Evolutionary conservation across 306 rosid genomes (phyloP).

Genomic region (Cicer chorassanicum): DNA sequence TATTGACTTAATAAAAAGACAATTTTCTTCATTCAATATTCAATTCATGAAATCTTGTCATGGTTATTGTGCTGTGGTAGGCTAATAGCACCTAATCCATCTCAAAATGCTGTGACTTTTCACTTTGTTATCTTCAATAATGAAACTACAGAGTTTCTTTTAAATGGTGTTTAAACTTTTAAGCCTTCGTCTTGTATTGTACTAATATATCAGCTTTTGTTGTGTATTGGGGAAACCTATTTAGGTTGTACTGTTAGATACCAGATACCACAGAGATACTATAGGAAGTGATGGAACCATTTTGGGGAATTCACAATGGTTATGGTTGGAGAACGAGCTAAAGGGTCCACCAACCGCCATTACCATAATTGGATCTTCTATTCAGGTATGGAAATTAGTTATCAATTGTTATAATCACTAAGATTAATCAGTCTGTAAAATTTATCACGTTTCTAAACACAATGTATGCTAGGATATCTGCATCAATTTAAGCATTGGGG

Average conservation of each 20-base stretch:
- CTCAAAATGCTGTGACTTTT: not conserved
- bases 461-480: not conserved
- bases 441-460: constrained; percentile 15
- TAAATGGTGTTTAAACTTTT: constrained; percentile 1
- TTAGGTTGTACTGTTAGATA: constrained; percentile 65
- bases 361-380: constrained; percentile 78
- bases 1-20: constrained; percentile 41
- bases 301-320: constrained; percentile 76
- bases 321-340: constrained; percentile 77
- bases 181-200: constrained; percentile 38
- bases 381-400: constrained; percentile 61
- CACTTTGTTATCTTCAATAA: constrained; percentile 19
- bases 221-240: constrained; percentile 24
- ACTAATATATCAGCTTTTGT: constrained; percentile 35
- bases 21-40: constrained; percentile 5
- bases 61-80: constrained; percentile 3
- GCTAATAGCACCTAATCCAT: not conserved
- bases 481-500: constrained; percentile 19
- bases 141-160: constrained; percentile 9
- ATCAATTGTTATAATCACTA: constrained; percentile 4
- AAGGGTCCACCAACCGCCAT: constrained; percentile 65
- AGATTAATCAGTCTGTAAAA: constrained; percentile 8
- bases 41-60: constrained; percentile 1
- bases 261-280: constrained; percentile 87
- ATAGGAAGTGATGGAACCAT: constrained; percentile 76